Conservation (phyloP, 768 basidiomycete genomes). For the Boletus fagicola region DNA sequence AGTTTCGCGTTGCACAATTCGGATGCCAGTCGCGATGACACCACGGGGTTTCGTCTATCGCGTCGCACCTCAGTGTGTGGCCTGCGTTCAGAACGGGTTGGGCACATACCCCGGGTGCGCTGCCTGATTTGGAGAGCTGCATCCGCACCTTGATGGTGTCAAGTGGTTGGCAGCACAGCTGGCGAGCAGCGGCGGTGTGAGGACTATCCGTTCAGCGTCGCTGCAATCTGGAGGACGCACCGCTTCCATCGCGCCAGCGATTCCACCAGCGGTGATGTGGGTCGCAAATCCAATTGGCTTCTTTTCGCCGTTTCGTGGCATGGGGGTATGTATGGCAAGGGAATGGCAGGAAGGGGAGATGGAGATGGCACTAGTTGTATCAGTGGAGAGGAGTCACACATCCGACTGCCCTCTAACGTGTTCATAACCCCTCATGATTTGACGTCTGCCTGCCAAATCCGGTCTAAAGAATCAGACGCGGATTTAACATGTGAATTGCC, state of each 20-base stretch:
- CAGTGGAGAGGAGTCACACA: background rate
- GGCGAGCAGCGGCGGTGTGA: conserved; percentile 1
- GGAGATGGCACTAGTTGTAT: background rate
- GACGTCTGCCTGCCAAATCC: background rate
- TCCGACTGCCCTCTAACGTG: background rate
- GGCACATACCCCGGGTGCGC: conserved; percentile 73
- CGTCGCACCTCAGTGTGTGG: background rate
- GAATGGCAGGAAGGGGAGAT: background rate
- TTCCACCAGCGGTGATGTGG: conserved; percentile 92
- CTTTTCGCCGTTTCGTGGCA: conserved; percentile 60
- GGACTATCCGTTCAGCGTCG: background rate
- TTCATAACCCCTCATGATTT: conserved; percentile 23
- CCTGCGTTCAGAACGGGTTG: background rate
- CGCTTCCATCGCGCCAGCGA: conserved; percentile 92
- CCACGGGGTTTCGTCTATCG: conserved; percentile 87
- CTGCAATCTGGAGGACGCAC: conserved; percentile 39
- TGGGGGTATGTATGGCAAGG: conserved; percentile 20
- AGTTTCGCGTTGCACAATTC: conserved; percentile 88
- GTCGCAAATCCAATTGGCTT: conserved; percentile 82
- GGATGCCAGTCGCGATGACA: conserved; percentile 85
- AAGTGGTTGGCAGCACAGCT: conserved; percentile 87
- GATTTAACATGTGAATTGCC: conserved; percentile 35
- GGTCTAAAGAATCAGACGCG: background rate
- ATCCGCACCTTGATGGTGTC: conserved; percentile 99
- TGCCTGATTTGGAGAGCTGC: conserved; percentile 88